phyloP scores from a whole-genome alignment of 2,329 filamentous ascomycete genomes.

The Cyanodermella asteris region DNA sequence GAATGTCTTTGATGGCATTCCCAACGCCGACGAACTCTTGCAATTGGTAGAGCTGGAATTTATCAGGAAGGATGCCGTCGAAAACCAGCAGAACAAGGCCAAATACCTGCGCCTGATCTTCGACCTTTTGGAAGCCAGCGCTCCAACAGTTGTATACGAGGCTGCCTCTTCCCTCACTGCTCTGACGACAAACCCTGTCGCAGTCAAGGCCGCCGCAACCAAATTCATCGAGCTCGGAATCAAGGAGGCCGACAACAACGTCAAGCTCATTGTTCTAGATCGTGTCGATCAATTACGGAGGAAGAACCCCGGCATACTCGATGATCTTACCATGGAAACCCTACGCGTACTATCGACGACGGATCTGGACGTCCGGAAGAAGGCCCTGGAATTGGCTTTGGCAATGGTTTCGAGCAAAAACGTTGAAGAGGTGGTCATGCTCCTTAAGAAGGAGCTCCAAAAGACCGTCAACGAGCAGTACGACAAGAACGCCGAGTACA shows the following conservation, averaged over 20 bases:
- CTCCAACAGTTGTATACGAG: conserved; percentile 92
- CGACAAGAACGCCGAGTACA: conserved; percentile 87
- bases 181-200: conserved; percentile 87
- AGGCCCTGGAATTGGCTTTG: conserved; percentile 71
- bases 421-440: conserved; percentile 85
- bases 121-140: conserved; percentile 76
- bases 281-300: conserved; percentile 71
- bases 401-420: conserved; percentile 99
- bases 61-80: conserved; percentile 88
- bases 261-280: conserved; percentile 93
- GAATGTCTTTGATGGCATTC: conserved; percentile 75
- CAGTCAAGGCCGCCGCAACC: conserved; percentile 82
- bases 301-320: conserved; percentile 75
- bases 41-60: conserved; percentile 92
- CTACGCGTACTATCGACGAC: conserved; percentile 83
- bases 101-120: conserved; percentile 89
- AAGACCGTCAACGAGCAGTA: conserved; percentile 98
- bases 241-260: conserved; percentile 96
- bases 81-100: conserved; percentile 87
- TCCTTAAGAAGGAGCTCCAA: conserved; percentile 90
- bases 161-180: conserved; percentile 86
- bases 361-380: conserved; percentile 85
- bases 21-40: conserved; percentile 81
- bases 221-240: conserved; percentile 97
- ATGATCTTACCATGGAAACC: conserved; percentile 93